Conservation (phyloP, 2,329 filamentous ascomycete species). For the Ceratocystiopsis brevicomis region DNA sequence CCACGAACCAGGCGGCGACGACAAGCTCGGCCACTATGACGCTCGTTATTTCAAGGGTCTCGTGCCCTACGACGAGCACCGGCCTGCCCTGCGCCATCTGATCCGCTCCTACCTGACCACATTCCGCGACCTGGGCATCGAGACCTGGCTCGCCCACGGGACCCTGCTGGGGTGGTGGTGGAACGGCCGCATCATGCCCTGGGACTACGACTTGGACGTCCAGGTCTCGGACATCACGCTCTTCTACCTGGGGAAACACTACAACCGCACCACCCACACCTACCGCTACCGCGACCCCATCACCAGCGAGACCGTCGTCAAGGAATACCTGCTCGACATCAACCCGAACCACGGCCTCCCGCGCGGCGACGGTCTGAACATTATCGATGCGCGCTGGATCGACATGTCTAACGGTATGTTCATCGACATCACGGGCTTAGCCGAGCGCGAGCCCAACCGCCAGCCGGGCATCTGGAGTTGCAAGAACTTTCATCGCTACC, state of each 20-base stretch:
- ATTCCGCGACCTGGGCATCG: slow-evolving; percentile 43
- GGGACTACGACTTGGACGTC: slow-evolving; percentile 73
- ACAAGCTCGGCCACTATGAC: slow-evolving; percentile 55
- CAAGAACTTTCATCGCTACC: slow-evolving; percentile 63
- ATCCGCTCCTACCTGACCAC: slow-evolving; percentile 55
- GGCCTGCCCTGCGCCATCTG: slow-evolving; percentile 47
- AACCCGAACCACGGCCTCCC: slow-evolving; percentile 51
- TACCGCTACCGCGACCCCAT: slow-evolving; percentile 30
- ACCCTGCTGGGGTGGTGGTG: slow-evolving; percentile 80
- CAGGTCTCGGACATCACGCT: slow-evolving; percentile 55
- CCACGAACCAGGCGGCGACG: slow-evolving; percentile 40
- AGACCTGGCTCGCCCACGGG: slow-evolving; percentile 78
- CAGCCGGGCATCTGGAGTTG: slow-evolving; percentile 53
- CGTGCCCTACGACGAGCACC: slow-evolving; percentile 48
- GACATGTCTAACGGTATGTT: slow-evolving; percentile 59
- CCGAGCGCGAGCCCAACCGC: slow-evolving; percentile 40
- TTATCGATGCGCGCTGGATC: slow-evolving; percentile 75
- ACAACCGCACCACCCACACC: slow-evolving; percentile 49
- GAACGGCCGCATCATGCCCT: slow-evolving; percentile 60
- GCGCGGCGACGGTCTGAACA: slow-evolving; percentile 49
- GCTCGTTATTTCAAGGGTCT: slow-evolving; percentile 43
- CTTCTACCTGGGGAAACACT: slow-evolving; percentile 39
- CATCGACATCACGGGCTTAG: slow-evolving; percentile 64
- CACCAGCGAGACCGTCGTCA: slow-evolving; percentile 19
- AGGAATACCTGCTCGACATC: slow-evolving; percentile 52